Evolutionary conservation across 768 basidiomycete species (phyloP), one percentile per base, ranked within the genome.

Genomic region (Leccinum ochraceum): DNA sequence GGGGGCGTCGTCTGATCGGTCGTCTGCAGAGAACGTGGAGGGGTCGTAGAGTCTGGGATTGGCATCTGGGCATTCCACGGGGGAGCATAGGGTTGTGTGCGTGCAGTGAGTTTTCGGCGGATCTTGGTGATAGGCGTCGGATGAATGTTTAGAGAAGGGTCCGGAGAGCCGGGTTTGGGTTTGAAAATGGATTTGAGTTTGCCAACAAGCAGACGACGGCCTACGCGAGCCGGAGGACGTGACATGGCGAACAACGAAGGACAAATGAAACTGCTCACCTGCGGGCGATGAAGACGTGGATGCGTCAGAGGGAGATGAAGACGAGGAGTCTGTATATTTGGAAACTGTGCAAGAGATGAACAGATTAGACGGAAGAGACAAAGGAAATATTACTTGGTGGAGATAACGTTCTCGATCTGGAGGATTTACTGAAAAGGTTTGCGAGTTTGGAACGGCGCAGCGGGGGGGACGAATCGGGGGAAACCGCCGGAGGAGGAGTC

Each of bases 61-160:
- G 71, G 71, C 72, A 74, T 74, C 2, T 61, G 59, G 17, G 66
- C 70, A 60, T 75, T 78, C 66, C 75, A 77, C 4, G 77, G 76
- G 37, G 75, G 70, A 11, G 74, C 72, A 26, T 77, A 77, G 4
- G 77, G 76, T 17, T 77, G 76, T 11, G 77, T 77, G 17, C 76
- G 76, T 37, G 67, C 59, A 4, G 66, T 66, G 4, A 71, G 67
- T 48, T 68, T 74, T 54, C 62, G 60, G 17, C 67, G 63, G 34
- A 68, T 63, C 39, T 58, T 68, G 9, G 65, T 52, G 48, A 56
- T 22, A 6, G 63, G 46, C 11, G 63, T 62, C 8, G 66, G 50
- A 17, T 44, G 58, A 36, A 52, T 14, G 4, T 32, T 39, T 0
- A 56, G 56, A 20, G 63, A 57, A 17, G 66, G 54, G 2, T 61